phyloP scores from a whole-genome alignment of 2,329 filamentous ascomycete genomes.

The Colletotrichum liriopes region DNA sequence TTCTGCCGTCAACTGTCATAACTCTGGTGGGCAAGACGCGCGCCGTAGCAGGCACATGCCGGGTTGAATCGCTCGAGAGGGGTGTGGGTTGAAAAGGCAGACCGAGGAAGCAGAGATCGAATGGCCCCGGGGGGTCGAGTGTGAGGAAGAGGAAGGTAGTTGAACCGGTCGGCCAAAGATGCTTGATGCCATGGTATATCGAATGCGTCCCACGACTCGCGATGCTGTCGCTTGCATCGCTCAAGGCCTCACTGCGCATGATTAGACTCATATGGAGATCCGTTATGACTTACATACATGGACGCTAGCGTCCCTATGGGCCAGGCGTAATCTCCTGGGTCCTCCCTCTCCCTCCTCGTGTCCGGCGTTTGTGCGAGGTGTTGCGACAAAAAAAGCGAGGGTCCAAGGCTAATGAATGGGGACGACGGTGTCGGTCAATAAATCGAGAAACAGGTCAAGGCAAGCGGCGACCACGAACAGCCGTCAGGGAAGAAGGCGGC shows the following conservation, averaged over 20 bases:
- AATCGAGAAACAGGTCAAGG: neutral
- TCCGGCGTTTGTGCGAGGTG: conserved; percentile 18
- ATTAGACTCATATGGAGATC: conserved; percentile 41
- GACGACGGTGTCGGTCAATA: conserved; percentile 7
- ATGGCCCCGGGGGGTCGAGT: conserved; percentile 2
- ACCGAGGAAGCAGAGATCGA: conserved; percentile 9
- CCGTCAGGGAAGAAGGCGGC: conserved; percentile 6
- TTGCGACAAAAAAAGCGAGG: conserved; percentile 14
- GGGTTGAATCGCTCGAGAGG: conserved; percentile 16
- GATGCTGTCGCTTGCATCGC: conserved; percentile 36
- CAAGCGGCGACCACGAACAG: neutral
- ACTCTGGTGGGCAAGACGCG: conserved; percentile 33
- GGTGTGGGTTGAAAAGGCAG: conserved; percentile 12
- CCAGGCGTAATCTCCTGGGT: conserved; percentile 38
- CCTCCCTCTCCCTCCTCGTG: conserved; percentile 25
- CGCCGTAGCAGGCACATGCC: conserved; percentile 28
- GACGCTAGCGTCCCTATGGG: conserved; percentile 38
- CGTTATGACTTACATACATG: conserved; percentile 43
- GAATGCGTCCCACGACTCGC: conserved; percentile 40
- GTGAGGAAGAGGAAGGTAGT: conserved; percentile 36
- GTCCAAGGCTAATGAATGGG: conserved; percentile 33
- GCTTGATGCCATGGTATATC: conserved; percentile 22
- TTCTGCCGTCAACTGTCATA: conserved; percentile 38
- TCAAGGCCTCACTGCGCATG: conserved; percentile 40
- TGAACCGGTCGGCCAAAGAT: conserved; percentile 25